Evolutionary conservation across 2,329 filamentous ascomycete genomes (phyloP).

Genomic region (Arthroderma sp.): DNA sequence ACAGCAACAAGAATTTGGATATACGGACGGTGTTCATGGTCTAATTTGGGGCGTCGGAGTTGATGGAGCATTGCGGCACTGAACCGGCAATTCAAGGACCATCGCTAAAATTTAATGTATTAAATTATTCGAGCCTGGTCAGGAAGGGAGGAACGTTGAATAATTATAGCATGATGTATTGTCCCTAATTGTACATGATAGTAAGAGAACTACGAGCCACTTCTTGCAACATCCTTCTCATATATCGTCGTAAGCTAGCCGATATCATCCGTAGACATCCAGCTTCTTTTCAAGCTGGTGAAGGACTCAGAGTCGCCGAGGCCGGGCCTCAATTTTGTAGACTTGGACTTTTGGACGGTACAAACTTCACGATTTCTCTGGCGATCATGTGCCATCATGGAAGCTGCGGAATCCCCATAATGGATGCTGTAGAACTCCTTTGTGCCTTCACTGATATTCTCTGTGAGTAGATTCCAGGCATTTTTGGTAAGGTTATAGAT

Average conservation of each 20-base stretch:
- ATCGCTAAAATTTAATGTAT: not conserved
- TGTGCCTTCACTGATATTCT: not conserved
- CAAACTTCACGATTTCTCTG: not conserved
- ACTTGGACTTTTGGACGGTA: too few species aligned
- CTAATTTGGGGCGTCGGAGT: too few species aligned
- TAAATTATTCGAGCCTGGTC: not conserved
- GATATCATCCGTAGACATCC: not conserved
- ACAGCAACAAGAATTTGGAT: too few species aligned
- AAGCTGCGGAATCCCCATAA: not conserved
- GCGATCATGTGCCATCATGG: not conserved
- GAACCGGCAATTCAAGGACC: not conserved
- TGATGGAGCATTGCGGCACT: not conserved
- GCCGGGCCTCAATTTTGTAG: too few species aligned
- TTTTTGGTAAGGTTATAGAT: not conserved
- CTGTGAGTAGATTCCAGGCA: not conserved
- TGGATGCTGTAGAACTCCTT: constrained; percentile 1
- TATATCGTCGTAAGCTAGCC: not conserved
- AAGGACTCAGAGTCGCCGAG: not conserved
- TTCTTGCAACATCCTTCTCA: not conserved
- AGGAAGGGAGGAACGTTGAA: not conserved
- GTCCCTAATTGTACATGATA: not conserved
- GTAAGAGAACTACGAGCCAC: not conserved
- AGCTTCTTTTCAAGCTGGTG: not conserved
- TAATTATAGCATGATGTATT: not conserved
- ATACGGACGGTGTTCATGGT: too few species aligned